Evolutionary conservation across 371 early-diverging fungal genomes (phyloP).

Genomic region (Mortierella sp.): DNA sequence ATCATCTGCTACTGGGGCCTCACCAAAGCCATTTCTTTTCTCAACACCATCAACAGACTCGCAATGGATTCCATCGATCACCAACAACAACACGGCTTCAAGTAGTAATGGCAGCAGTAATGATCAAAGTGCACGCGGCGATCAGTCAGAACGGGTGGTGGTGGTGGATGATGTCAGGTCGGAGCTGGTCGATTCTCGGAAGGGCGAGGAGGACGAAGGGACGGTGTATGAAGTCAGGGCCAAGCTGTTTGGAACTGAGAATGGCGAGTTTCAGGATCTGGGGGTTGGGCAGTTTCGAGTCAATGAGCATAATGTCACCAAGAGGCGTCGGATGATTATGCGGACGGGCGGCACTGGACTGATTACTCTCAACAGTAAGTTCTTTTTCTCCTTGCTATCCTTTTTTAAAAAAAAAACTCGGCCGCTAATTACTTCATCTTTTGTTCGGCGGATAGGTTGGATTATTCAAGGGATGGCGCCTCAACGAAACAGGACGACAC

Average conservation of each 20-base stretch:
- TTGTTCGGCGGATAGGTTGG: conserved; percentile 30
- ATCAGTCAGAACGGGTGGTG: conserved; percentile 28
- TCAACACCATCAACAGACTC: conserved; percentile 14
- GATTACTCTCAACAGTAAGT: conserved; percentile 49
- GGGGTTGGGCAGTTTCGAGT: conserved; percentile 54
- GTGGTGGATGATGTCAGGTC: conserved; percentile 45
- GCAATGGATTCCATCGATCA: not conserved
- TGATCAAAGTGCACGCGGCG: not conserved
- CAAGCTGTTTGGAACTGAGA: conserved; percentile 26
- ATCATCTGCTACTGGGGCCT: not conserved
- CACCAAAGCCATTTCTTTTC: conserved; percentile 23
- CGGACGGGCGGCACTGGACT: conserved; percentile 32
- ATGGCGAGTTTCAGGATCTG: conserved; percentile 30
- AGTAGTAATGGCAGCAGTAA: not conserved
- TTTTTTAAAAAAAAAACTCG: no score
- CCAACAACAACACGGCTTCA: not conserved
- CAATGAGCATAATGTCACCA: conserved; percentile 37
- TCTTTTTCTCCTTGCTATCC: no score
- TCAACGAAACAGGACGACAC: conserved; percentile 20
- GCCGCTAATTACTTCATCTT: not conserved
- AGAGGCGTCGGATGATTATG: conserved; percentile 55
- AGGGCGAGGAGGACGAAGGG: conserved; percentile 46
- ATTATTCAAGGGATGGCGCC: conserved; percentile 40
- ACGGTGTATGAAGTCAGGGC: conserved; percentile 50
- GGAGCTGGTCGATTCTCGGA: conserved; percentile 37